phyloP scores from a whole-genome alignment of 1,284 basidiomycete genomes.

The Phenoliferia sp. region DNA sequence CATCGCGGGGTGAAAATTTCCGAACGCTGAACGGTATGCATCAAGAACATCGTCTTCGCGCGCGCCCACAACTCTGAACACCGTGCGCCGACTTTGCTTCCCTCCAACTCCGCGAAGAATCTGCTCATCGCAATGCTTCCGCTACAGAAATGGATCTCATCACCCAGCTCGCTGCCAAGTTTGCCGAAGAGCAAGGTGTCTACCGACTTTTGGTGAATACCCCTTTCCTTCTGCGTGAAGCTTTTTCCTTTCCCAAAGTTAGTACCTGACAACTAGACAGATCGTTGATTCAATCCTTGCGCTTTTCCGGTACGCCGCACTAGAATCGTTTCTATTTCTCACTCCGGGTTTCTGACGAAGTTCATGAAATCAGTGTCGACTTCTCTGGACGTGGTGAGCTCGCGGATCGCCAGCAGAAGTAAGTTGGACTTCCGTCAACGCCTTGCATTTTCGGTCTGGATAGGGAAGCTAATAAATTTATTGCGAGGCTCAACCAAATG shows the following conservation, averaged over 20 bases:
- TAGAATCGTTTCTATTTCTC: background rate
- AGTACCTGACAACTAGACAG: slow-evolving; percentile 2
- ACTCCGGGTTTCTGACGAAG: background rate
- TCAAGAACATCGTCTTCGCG: slow-evolving; percentile 70
- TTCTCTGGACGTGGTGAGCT: slow-evolving; percentile 86
- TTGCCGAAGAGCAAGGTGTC: slow-evolving; percentile 33
- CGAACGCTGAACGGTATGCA: too few species aligned
- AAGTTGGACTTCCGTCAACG: too few species aligned
- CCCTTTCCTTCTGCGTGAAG: background rate
- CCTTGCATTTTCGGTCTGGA: slow-evolving; percentile 39
- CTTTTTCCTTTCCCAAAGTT: slow-evolving; percentile 44
- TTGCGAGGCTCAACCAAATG: slow-evolving; percentile 56
- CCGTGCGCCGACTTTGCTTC: background rate
- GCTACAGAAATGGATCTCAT: slow-evolving; percentile 66
- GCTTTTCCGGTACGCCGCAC: slow-evolving; percentile 57
- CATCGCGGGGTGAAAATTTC: too few species aligned
- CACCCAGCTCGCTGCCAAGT: slow-evolving; percentile 64
- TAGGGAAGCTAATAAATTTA: background rate
- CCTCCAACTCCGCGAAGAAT: background rate
- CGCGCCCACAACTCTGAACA: slow-evolving; percentile 64
- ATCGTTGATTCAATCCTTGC: slow-evolving; percentile 95
- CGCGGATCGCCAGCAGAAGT: slow-evolving; percentile 87
- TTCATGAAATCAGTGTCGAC: slow-evolving; percentile 54
- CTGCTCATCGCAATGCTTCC: background rate
- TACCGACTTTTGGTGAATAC: slow-evolving; percentile 47